Evolutionary conservation across 2,329 filamentous ascomycete genomes (phyloP).

Genomic region (Didymosphaeria variabile): DNA sequence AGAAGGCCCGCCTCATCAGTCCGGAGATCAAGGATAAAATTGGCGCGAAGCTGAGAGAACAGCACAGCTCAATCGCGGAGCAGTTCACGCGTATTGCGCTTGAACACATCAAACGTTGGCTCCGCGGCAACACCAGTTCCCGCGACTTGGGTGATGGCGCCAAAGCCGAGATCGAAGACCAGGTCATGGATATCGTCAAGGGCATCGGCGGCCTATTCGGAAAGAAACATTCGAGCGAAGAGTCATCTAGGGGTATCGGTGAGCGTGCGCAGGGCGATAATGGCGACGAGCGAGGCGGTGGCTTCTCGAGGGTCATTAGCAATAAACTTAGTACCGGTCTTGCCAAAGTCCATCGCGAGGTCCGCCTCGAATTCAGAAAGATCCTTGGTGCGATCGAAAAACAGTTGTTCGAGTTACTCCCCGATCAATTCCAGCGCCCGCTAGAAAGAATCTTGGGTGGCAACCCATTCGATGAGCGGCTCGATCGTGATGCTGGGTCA

Average conservation of each 20-base stretch:
- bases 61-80: constrained; percentile 39
- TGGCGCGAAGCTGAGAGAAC: constrained; percentile 36
- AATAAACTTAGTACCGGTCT: constrained; percentile 43
- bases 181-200: constrained; percentile 40
- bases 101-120: constrained; percentile 44
- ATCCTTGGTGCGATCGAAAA: constrained; percentile 40
- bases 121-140: constrained; percentile 41
- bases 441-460: constrained; percentile 42
- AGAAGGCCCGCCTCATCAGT: constrained; percentile 41
- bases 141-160: constrained; percentile 41
- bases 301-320: constrained; percentile 39
- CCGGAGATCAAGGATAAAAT: constrained; percentile 42
- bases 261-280: constrained; percentile 15
- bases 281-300: constrained; percentile 27
- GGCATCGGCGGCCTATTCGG: constrained; percentile 38
- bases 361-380: constrained; percentile 41
- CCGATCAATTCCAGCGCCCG: constrained; percentile 39
- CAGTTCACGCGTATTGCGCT: constrained; percentile 41
- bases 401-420: constrained; percentile 40
- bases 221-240: constrained; percentile 29
- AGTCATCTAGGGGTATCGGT: constrained; percentile 28
- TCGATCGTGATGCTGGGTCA: constrained; percentile 36
- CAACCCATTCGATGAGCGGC: constrained; percentile 41
- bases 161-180: constrained; percentile 40
- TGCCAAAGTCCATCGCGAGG: constrained; percentile 41